A percentile compares a stretch with the other conserved stretches of the same genome.
Conservation (phyloP, 2,329 filamentous ascomycete genomes). For the Cladophialophora immunda region DNA sequence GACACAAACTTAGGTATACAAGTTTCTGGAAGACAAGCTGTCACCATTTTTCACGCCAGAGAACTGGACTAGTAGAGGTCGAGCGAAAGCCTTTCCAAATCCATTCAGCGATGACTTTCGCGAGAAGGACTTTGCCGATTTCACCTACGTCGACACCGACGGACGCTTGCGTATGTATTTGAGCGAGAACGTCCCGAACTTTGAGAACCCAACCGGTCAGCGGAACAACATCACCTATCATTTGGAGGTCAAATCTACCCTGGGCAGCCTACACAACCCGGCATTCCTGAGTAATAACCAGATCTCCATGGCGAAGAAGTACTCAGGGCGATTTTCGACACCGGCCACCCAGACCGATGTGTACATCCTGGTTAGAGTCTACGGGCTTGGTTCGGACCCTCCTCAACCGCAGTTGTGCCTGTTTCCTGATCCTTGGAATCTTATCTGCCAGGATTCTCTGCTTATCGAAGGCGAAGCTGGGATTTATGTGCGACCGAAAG, state of each 20-base stretch:
- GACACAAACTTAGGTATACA: constrained; percentile 18
- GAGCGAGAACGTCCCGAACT: constrained; percentile 11
- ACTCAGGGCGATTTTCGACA: constrained; percentile 19
- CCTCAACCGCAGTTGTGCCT: constrained; percentile 21
- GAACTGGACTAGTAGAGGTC: constrained; percentile 25
- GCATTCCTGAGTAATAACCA: constrained; percentile 26
- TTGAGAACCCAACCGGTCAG: constrained; percentile 14
- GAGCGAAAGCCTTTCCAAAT: constrained; percentile 16
- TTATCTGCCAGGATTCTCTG: constrained; percentile 23
- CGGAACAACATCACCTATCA: constrained; percentile 26
- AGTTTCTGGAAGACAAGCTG: constrained; percentile 26
- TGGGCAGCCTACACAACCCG: constrained; percentile 13
- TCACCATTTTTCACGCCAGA: constrained; percentile 22
- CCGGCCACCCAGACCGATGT: constrained; percentile 20
- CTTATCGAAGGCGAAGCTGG: constrained; percentile 24
- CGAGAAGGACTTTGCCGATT: constrained; percentile 28
- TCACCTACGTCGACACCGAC: constrained; percentile 25
- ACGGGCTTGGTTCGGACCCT: constrained; percentile 21
- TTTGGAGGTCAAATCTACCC: constrained; percentile 25
- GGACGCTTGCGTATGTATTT: constrained; percentile 17
- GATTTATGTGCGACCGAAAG: constrained; percentile 13
- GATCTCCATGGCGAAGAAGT: constrained; percentile 28
- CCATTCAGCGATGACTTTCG: constrained; percentile 9
- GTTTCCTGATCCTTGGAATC: constrained; percentile 27
- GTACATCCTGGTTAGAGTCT: constrained; percentile 28